phyloP scores from a whole-genome alignment of 2,329 filamentous ascomycete genomes.

The Fusarium multiceps region DNA sequence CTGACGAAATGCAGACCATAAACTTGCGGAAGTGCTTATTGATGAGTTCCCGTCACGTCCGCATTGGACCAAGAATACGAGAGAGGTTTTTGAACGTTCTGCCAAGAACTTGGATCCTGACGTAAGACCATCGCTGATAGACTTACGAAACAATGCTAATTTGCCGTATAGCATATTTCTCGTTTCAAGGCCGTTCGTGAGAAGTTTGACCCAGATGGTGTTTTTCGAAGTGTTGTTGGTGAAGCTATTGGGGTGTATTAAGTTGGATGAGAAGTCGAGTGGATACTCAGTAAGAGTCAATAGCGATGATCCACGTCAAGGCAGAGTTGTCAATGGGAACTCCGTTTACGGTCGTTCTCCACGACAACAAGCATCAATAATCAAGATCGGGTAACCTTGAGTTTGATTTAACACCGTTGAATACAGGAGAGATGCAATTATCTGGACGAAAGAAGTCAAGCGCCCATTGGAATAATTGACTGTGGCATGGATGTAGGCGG shows the following conservation, averaged over 20 bases:
- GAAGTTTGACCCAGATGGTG: background rate
- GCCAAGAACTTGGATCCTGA: slow-evolving; percentile 2
- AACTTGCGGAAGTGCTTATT: background rate
- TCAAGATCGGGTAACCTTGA: too few relatives aligned
- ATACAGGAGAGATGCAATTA: too few relatives aligned
- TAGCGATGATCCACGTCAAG: accelerated
- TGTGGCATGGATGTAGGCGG: too few relatives aligned
- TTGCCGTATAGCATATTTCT: background rate
- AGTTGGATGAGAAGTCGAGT: too few relatives aligned
- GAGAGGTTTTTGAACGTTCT: slow-evolving; percentile 5
- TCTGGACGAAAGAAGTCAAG: too few relatives aligned
- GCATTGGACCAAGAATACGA: slow-evolving; percentile 12
- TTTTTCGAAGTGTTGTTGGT: slow-evolving; percentile 7
- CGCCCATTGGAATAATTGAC: too few relatives aligned
- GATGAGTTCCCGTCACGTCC: background rate
- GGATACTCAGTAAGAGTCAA: background rate
- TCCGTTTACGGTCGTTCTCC: accelerated
- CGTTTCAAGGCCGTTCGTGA: slow-evolving; percentile 1
- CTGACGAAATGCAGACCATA: background rate
- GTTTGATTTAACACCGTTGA: too few relatives aligned
- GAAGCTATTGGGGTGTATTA: slow-evolving; percentile 7
- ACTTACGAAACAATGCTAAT: too few relatives aligned
- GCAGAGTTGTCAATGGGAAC: background rate
- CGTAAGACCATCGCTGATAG: too few relatives aligned
- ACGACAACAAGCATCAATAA: accelerated